Base-by-base conservation (phyloP, 495 filamentous ascomycete species). In the Penicillium daleae region DNA sequence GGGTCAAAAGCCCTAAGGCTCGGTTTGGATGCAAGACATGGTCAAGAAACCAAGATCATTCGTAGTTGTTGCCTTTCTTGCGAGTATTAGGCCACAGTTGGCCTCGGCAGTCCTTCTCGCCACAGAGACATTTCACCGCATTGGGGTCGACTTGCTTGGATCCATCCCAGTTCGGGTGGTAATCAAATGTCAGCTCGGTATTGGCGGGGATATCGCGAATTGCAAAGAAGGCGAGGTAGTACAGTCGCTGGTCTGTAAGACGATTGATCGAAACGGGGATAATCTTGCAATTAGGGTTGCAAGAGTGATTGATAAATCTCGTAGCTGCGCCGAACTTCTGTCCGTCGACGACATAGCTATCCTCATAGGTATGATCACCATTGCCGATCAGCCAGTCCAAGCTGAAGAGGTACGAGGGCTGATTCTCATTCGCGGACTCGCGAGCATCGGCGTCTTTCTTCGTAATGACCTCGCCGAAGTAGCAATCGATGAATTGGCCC, bases 211-310 rank as follows among this genome's bases (percentile, higher is more conserved):
- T 92, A 35, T 90, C 86, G 9, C 82, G 70, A 7, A 86, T 76
- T 0, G 94, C 90, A 64, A 99, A 99, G 63, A 97, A 87, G 0
- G 92, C 93, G 3, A 99, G 76, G 60, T 97, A 89, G 68, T 97
- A 96, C 12, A 97, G 78, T 15, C 83, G 80, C 29, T 85, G 81
- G 61, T 97, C 91, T 4, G 85, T 83, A 50, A 90, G 88, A 7
- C 64, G 53, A 63, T 92, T 91, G 19, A 86, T 88, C 8, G 92
- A 91, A 0, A 95, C 90, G 0, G 92, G 87, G 65, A 94, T 92
- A 57, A 93, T 90, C 32, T 89, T 84, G 74, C 92, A 88, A 66
- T 97, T 90, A 0, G 87, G 87, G 19, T 87, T 85, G 71, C 87
- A 90, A 3, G 83, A 87, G 57, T 90, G 87, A 56, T 90, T 90